phyloP scores from a whole-genome alignment of 352 stramenopile species.

The Phytopythium delawarense region DNA sequence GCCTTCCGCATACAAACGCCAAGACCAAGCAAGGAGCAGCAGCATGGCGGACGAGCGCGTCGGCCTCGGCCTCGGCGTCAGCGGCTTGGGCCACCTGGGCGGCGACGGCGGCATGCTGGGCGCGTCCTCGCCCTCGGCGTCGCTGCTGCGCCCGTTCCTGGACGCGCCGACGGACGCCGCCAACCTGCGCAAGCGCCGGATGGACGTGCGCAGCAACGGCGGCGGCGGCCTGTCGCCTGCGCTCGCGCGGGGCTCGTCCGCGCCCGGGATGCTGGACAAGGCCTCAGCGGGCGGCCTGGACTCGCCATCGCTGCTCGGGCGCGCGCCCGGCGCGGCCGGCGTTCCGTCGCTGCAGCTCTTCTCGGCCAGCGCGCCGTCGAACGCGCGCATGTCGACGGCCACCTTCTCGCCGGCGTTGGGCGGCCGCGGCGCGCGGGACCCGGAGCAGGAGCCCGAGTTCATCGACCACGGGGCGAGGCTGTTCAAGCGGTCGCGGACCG shows the following conservation, averaged over 20 bases:
- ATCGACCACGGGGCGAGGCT: conserved; percentile 7
- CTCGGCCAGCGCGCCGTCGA: conserved; percentile 8
- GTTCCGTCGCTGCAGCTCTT: conserved; percentile 21
- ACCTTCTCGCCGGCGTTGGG: conserved; percentile 21
- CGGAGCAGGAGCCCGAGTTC: conserved; percentile 32
- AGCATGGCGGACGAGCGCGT: conserved; percentile 7
- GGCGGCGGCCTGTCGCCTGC: conserved; percentile 10
- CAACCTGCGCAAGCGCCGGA: conserved; percentile 19
- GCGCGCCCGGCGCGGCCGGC: background rate
- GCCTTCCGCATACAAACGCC: background rate
- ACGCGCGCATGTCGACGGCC: background rate
- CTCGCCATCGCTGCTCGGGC: conserved; percentile 8
- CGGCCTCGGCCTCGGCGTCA: background rate
- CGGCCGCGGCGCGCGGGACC: conserved; percentile 16
- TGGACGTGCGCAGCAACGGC: conserved; percentile 12
- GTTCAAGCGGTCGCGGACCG: conserved; percentile 23
- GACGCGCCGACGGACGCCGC: conserved; percentile 9
- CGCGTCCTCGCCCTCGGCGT: conserved; percentile 7
- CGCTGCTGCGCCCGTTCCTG: conserved; percentile 18
- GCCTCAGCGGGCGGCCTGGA: conserved; percentile 1
- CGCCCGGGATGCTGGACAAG: conserved; percentile 9
- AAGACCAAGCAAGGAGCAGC: background rate
- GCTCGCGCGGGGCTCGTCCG: conserved; percentile 10
- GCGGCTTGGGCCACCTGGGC: background rate
- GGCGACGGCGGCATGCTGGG: background rate